phyloP scores from a whole-genome alignment of 371 early-diverging fungal genomes.

The Mucor saturninus region DNA sequence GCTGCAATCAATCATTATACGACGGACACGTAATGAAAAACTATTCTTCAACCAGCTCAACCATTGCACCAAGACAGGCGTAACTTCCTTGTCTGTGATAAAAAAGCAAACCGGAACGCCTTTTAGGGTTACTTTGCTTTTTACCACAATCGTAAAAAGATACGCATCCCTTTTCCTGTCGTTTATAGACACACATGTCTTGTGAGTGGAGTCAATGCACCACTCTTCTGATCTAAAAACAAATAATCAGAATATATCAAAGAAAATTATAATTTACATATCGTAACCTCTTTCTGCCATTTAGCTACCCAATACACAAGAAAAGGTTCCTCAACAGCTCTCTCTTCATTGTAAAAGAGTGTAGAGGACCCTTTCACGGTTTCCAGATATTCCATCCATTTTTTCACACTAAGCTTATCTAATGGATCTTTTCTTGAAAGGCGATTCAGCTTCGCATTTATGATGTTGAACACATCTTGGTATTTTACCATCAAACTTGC shows the following conservation, averaged over 20 bases:
- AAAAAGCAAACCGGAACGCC: constrained; percentile 15
- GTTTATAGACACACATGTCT: not conserved
- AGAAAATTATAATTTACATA: not conserved
- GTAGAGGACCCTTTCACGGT: not conserved
- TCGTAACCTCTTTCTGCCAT: constrained; percentile 3
- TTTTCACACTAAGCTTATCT: not conserved
- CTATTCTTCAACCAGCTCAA: not conserved
- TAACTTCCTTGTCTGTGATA: constrained; percentile 7
- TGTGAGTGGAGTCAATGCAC: constrained; percentile 14
- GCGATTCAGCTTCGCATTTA: not conserved
- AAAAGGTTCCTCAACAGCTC: constrained; percentile 8
- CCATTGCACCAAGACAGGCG: not conserved
- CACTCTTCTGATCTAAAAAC: constrained; percentile 3
- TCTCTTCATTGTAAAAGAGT: not conserved
- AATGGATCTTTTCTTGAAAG: not conserved
- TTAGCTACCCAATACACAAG: not conserved
- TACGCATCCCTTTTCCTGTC: not conserved
- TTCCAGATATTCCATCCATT: constrained; percentile 7
- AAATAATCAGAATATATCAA: not conserved
- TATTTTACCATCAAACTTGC: constrained; percentile 4
- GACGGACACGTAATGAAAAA: not conserved
- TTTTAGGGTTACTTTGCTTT: constrained; percentile 1
- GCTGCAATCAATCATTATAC: constrained; percentile 17
- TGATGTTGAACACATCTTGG: constrained; percentile 5
- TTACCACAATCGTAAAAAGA: constrained; percentile 5